A percentile compares a stretch with the other conserved stretches of the same genome.
Conservation (phyloP, 2,329 filamentous ascomycete species). For the Hymenoscyphus scutula region DNA sequence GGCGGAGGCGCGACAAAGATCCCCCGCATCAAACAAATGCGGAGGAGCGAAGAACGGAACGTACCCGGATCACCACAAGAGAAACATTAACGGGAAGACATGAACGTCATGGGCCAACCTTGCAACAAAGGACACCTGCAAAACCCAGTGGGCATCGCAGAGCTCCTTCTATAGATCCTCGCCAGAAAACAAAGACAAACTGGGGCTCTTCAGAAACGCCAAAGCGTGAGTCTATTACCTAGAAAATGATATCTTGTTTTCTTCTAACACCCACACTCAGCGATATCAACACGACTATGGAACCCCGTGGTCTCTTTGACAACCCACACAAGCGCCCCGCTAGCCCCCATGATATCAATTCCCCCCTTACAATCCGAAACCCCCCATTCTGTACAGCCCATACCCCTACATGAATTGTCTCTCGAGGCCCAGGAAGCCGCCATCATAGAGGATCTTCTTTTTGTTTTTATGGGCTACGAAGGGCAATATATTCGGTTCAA, state of each 20-base stretch:
- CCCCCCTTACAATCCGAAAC: neutral
- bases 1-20: neutral
- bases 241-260: neutral
- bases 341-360: neutral
- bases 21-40: neutral
- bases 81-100: too few relatives aligned
- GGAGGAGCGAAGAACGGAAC: neutral
- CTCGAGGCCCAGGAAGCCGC: neutral
- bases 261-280: too few relatives aligned
- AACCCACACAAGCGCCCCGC: neutral
- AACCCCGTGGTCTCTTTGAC: neutral
- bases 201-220: neutral
- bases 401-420: neutral
- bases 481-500: neutral
- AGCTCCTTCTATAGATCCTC: neutral
- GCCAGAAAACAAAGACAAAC: neutral
- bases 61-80: neutral
- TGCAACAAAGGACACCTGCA: too few relatives aligned
- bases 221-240: neutral
- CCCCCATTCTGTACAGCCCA: neutral
- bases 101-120: too few relatives aligned
- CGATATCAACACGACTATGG: neutral
- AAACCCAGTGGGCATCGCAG: neutral
- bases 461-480: neutral
- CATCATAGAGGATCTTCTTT: neutral